Evolutionary conservation across 768 basidiomycete species (phyloP).

Genomic region (Tricholoma bakamatsutake): DNA sequence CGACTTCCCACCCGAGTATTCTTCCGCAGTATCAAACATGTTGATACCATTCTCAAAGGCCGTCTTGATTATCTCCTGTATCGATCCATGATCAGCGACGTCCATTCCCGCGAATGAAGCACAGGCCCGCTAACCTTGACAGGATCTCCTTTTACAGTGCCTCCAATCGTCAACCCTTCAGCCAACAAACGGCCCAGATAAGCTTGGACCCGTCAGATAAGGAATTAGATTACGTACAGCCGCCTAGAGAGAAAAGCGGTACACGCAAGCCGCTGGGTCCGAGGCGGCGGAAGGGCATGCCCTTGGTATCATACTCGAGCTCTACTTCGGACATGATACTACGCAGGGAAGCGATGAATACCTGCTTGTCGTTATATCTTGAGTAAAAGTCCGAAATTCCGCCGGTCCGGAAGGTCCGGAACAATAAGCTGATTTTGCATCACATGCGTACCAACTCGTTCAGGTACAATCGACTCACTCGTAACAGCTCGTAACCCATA

Average conservation of each 20-base stretch:
- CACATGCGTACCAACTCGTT: background rate
- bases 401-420: background rate
- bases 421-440: background rate
- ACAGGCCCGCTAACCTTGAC: conserved; percentile 42
- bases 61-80: conserved; percentile 63
- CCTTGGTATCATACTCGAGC: conserved; percentile 30
- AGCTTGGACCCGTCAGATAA: conserved; percentile 1
- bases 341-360: background rate
- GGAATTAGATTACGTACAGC: conserved; percentile 28
- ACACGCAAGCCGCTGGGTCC: conserved; percentile 50
- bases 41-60: conserved; percentile 72
- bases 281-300: conserved; percentile 43
- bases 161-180: conserved; percentile 51
- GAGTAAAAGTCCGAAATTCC: background rate
- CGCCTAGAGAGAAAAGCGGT: conserved; percentile 53
- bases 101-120: background rate
- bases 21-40: conserved; percentile 65
- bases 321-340: conserved; percentile 9
- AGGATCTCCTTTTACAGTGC: conserved; percentile 56
- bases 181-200: background rate
- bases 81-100: background rate
- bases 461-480: background rate
- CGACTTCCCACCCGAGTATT: conserved; percentile 55
- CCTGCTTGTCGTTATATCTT: no score
- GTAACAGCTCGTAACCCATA: conserved; percentile 2